Percentiles rank a stretch among this genome's conserved stretches.
Evolutionary conservation across 305 asterid genomes (phyloP).

Genomic region (Rubia peregrina): DNA sequence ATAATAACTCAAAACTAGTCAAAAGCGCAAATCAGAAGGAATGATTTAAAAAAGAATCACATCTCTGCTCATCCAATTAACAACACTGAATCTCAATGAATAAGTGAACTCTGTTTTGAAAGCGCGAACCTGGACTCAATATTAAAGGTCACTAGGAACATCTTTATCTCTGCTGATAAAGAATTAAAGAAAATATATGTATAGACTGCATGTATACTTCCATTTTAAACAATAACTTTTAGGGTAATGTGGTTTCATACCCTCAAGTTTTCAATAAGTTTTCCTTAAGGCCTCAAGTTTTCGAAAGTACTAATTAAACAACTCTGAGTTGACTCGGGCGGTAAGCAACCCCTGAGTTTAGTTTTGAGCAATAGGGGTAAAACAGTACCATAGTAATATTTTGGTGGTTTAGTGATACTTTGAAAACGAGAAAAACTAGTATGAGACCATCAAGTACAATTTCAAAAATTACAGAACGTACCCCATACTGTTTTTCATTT

Average conservation of each 20-base stretch:
- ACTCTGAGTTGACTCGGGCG: not conserved
- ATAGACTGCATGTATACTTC: not conserved
- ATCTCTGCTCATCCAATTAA: not conserved
- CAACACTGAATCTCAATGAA: no score
- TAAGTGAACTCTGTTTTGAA: not conserved
- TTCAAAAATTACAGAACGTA: no score
- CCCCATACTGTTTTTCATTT: no score
- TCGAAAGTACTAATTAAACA: not conserved
- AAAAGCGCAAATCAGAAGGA: not conserved
- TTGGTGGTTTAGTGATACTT: not conserved
- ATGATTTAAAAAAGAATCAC: not conserved
- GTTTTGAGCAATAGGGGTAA: no score
- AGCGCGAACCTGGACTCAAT: not conserved
- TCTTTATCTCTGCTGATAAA: not conserved
- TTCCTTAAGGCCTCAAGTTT: not conserved
- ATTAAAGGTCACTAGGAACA: not conserved
- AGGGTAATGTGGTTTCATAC: not conserved
- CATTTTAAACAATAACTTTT: no score
- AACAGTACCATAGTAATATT: no score
- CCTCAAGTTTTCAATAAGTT: not conserved
- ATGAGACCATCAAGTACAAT: no score
- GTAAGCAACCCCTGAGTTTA: not conserved
- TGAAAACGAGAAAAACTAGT: no score
- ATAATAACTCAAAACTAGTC: not conserved
- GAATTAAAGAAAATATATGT: no score